phyloP scores from a whole-genome alignment of 1,284 basidiomycete species.

The Leccinum griseonigrum region DNA sequence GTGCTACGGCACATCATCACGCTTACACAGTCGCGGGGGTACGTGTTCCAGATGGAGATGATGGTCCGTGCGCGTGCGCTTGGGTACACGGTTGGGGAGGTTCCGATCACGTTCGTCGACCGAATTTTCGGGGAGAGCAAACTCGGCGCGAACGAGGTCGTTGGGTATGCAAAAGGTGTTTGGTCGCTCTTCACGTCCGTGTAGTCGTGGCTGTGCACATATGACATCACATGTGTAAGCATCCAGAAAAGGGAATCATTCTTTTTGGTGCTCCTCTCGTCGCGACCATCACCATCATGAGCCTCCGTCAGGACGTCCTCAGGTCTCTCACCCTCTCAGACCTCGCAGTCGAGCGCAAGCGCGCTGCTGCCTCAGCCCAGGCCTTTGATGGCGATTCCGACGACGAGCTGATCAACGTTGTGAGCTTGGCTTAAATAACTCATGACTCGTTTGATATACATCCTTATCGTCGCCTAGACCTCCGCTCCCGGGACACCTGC shows the following conservation, averaged over 20 bases:
- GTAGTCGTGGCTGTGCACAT: slow-evolving; percentile 32
- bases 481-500: slow-evolving; percentile 69
- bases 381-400: slow-evolving; percentile 54
- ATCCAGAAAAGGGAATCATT: slow-evolving; percentile 10
- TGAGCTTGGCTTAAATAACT: slow-evolving; percentile 37
- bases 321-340: slow-evolving; percentile 47
- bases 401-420: slow-evolving; percentile 75
- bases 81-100: slow-evolving; percentile 84
- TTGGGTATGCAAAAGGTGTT: slow-evolving; percentile 87
- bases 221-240: slow-evolving; percentile 25
- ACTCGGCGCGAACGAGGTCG: slow-evolving; percentile 84
- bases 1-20: slow-evolving; percentile 83
- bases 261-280: not conserved
- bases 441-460: not conserved
- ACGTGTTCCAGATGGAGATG: slow-evolving; percentile 98
- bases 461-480: slow-evolving; percentile 35
- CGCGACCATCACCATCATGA: slow-evolving; percentile 45
- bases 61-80: slow-evolving; percentile 84
- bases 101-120: slow-evolving; percentile 93
- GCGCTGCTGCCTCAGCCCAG: slow-evolving; percentile 6
- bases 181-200: slow-evolving; percentile 76
- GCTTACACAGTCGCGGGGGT: slow-evolving; percentile 81
- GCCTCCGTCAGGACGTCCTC: slow-evolving; percentile 71
- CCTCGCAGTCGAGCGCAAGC: slow-evolving; percentile 18
- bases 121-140: slow-evolving; percentile 92